phyloP scores from a whole-genome alignment of 495 filamentous ascomycete genomes.

The Podospora comata region DNA sequence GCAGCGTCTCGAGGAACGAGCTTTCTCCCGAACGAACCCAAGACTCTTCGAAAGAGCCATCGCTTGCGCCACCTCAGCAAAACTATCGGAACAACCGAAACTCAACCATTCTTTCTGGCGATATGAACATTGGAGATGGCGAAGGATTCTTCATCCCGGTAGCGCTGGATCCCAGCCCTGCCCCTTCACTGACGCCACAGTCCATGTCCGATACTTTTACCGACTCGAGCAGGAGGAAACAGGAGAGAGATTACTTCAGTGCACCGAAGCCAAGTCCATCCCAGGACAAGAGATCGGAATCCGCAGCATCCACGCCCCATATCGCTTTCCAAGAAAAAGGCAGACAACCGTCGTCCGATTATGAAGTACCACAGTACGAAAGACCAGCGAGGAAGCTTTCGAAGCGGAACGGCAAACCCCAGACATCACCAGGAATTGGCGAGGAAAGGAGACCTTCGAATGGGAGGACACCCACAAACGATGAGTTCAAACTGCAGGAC shows the following conservation, averaged over 20 bases:
- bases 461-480: conserved; percentile 30
- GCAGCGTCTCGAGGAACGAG: conserved; percentile 48
- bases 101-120: conserved; percentile 62
- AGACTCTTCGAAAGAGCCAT: conserved; percentile 48
- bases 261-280: conserved; percentile 28
- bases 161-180: conserved; percentile 78
- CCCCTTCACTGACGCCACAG: conserved; percentile 57
- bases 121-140: conserved; percentile 56
- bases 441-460: conserved; percentile 43
- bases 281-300: conserved; percentile 38
- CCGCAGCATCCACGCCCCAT: conserved; percentile 65
- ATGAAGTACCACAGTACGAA: conserved; percentile 44
- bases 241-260: conserved; percentile 55
- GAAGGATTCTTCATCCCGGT: conserved; percentile 88
- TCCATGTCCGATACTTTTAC: conserved; percentile 49
- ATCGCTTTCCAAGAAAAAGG: conserved; percentile 90
- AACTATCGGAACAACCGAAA: conserved; percentile 77
- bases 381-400: conserved; percentile 44
- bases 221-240: conserved; percentile 42
- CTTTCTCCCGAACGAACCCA: conserved; percentile 47
- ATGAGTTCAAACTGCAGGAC: conserved; percentile 73
- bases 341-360: conserved; percentile 56
- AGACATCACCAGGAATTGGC: conserved; percentile 39
- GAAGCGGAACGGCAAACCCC: conserved; percentile 40
- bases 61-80: conserved; percentile 66